A percentile compares a stretch with the other conserved stretches of the same genome.
These are phyloP conservation scores for Porcisia deanei DNA, from an alignment of 208 protist species.

Conservation along the genomic window DNA sequence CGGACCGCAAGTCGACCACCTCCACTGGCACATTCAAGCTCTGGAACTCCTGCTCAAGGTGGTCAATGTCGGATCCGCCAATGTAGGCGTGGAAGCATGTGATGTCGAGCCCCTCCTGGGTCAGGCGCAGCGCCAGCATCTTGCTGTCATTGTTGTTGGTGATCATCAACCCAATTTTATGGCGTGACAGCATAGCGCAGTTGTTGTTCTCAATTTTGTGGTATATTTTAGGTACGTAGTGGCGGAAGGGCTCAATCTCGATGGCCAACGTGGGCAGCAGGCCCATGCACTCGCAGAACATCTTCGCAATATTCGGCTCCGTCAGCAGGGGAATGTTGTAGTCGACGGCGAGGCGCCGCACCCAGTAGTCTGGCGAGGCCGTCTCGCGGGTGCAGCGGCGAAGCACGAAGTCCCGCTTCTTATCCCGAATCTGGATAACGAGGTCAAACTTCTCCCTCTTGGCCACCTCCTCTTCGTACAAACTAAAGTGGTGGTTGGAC, in stretches of 20 bases:
- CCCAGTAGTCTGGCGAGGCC: constrained; percentile 80
- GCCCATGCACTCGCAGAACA: constrained; percentile 77
- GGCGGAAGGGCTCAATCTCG: constrained; percentile 81
- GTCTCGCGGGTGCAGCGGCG: constrained; percentile 68
- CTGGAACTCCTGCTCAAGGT: constrained; percentile 78
- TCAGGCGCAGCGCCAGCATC: constrained; percentile 80
- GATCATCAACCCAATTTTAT: constrained; percentile 92
- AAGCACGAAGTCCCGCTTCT: constrained; percentile 81
- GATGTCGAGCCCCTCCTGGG: constrained; percentile 75
- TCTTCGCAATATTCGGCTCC: constrained; percentile 77
- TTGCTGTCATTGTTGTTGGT: constrained; percentile 90
- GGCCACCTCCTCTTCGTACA: constrained; percentile 63
- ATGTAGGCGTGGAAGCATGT: constrained; percentile 92
- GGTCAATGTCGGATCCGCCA: constrained; percentile 77
- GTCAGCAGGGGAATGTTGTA: constrained; percentile 90
- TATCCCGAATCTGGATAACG: constrained; percentile 90
- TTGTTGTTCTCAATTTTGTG: constrained; percentile 91
- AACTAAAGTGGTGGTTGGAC: neutral
- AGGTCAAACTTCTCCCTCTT: constrained; percentile 78
- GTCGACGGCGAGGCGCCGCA: constrained; percentile 92
- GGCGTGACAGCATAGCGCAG: constrained; percentile 80
- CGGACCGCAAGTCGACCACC: constrained; percentile 88
- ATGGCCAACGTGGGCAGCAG: constrained; percentile 42
- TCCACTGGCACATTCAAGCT: constrained; percentile 75
- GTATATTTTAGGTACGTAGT: constrained; percentile 90